Evolutionary conservation across 192 early-diverging fungal species (phyloP), one percentile per base, ranked within the genome.

Genomic region (Coemansia sp.): DNA sequence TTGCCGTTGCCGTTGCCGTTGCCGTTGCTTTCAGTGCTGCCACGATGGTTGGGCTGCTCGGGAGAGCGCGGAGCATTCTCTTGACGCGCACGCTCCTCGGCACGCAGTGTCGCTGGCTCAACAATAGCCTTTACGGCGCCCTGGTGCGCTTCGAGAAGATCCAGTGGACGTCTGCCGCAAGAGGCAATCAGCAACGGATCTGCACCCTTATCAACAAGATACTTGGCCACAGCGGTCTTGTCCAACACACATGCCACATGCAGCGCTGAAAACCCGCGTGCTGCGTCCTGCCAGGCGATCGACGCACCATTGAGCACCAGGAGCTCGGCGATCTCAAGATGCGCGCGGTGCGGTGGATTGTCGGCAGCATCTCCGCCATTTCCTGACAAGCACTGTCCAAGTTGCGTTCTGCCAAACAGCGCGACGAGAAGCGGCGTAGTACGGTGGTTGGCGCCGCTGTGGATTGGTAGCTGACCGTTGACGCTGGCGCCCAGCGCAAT

Each of bases 401-500:
- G 31, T 7, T 35, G 40, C 4, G 37, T 12, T 23, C 33, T 0
- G 55, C 79, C 74, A 28, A 81, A 69, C 60, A 81, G 63, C 34
- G 79, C 73, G 18, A 58, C 64, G 1, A 67, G 51, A 57, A 81
- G 53, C 25, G 74, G 67, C 2, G 72, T 72, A 0, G 37, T 30
- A 8, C 40, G 25, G 16, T 28, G 30, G 20, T 29, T 7, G 23
- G 21, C 40, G 25, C 28, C 20, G 20, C 21, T 31, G 3, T 46
- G 6, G 10, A 67, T 59, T 26, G 60, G 43, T 3, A 59, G 63
- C 12, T 61, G 58, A 13, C 55, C 18, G 58, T 89, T 86, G 18
- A 90, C 85, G 59, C 91, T 81, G 9, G 91, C 90, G 29, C 92
- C 91, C 37, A 88, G 70, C n/a, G 89, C 87, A 53, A 96, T 64